phyloP scores from a whole-genome alignment of 768 basidiomycete species.

The Podaxis sp. region DNA sequence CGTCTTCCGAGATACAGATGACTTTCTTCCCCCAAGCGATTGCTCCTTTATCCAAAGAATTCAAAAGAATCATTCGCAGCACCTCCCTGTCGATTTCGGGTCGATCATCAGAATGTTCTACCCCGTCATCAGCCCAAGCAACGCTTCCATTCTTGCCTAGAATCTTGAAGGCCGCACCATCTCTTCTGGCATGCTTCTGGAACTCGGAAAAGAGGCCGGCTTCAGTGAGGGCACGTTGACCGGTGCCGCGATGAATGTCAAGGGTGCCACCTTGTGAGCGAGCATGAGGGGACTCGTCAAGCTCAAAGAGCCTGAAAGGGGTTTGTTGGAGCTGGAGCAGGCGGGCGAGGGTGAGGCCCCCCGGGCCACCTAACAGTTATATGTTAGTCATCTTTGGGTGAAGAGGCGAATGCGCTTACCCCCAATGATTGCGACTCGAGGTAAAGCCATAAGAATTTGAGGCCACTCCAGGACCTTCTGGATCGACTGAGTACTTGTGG shows the following conservation, averaged over 20 bases:
- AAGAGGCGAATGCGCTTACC: background rate
- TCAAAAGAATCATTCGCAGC: slow-evolving; percentile 26
- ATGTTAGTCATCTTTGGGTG: background rate
- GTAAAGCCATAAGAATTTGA: background rate
- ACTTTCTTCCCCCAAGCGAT: slow-evolving; percentile 25
- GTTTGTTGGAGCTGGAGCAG: slow-evolving; percentile 20
- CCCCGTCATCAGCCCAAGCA: slow-evolving; percentile 11
- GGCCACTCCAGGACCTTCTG: background rate
- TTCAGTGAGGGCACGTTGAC: slow-evolving; percentile 24
- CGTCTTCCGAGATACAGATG: slow-evolving; percentile 5
- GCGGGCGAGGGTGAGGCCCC: slow-evolving; percentile 27
- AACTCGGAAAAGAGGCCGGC: slow-evolving; percentile 27
- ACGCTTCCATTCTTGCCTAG: slow-evolving; percentile 18
- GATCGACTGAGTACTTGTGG: background rate
- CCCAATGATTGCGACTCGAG: slow-evolving; percentile 6
- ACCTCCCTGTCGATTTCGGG: slow-evolving; percentile 28
- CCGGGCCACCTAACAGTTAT: slow-evolving; percentile 21
- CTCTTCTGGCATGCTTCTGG: slow-evolving; percentile 19
- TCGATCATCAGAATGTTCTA: slow-evolving; percentile 12
- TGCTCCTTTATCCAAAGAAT: slow-evolving; percentile 21
- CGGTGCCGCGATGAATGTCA: slow-evolving; percentile 26
- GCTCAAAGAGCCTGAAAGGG: slow-evolving; percentile 23
- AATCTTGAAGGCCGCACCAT: slow-evolving; percentile 19
- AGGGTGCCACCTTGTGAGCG: slow-evolving; percentile 28
- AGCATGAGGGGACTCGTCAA: slow-evolving; percentile 20